Percentiles rank a stretch among this genome's conserved stretches.
Evolutionary conservation across 306 rosid species (phyloP).

Genomic region (Senna siamea): DNA sequence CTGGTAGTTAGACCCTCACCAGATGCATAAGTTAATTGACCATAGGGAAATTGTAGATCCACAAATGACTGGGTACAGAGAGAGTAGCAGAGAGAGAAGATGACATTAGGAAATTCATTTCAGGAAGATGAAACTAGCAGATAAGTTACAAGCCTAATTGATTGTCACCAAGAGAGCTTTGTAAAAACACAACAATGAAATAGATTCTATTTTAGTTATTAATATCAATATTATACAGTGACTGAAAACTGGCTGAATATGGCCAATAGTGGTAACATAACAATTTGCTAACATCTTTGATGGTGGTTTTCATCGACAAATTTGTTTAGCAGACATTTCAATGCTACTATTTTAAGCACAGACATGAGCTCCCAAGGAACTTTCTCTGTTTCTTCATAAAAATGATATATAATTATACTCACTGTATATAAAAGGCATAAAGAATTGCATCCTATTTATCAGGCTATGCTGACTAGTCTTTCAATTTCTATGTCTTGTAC

Average conservation of each 20-base stretch:
- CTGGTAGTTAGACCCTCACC: constrained; percentile 70
- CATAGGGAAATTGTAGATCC: constrained; percentile 76
- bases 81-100: neutral
- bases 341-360: neutral
- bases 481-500: neutral
- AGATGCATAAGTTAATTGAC: constrained; percentile 67
- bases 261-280: neutral
- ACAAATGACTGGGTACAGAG: constrained; percentile 57
- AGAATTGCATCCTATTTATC: too few relatives aligned
- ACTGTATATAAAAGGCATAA: too few relatives aligned
- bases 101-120: constrained; percentile 3
- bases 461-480: neutral
- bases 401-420: neutral
- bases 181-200: neutral
- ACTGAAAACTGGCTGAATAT: neutral
- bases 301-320: neutral
- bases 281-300: neutral
- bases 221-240: neutral
- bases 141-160: neutral
- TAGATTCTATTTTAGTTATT: neutral
- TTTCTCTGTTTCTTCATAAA: neutral
- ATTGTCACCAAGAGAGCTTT: neutral
- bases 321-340: neutral
- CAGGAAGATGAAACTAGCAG: neutral
- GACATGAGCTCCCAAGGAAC: neutral